Base-by-base conservation (phyloP, 371 early-diverging fungal genomes). In the Lichtheimia hyalospora region DNA sequence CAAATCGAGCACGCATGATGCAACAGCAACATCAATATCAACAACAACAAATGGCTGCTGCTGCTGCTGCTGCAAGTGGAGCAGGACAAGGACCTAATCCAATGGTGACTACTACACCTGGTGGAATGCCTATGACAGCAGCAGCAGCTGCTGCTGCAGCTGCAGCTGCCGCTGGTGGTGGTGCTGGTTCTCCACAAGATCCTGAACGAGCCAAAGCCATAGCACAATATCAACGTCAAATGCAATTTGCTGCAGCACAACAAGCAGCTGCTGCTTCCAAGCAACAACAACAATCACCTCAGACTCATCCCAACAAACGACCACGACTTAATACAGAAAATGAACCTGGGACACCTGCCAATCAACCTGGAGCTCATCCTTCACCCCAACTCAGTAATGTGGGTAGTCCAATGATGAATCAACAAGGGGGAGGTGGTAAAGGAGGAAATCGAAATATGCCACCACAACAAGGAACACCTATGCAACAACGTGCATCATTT, bases 361-460 rank as follows among this genome's bases (percentile, higher is more conserved):
- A 34, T 34, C 34, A 34, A 34, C 34, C 34, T 34, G 34, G 34
- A 8, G 34, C 34, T 8, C 63, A 53, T 41, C 18, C 46, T 21
- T 75, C 75, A 0, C 75, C 75, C 40, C 75, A 69, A 42, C 54
- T 70, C 27, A 65, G 63, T 7, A 71, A 66, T 50, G 67, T 61
- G 14, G 57, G 57, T 46, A 74, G 71, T 44, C 64, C 64, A 4
- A 34, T 34, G 34, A 34, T 34, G 34, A 34, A 34, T 34, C 34
- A 34, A 10, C 34, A 34, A 34, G 34, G 34, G 6, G 34, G 34
- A 34, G 34, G 34, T 34, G 34, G 34, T 34, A 34, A 34, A 34
- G 34, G 34, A 34, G 34, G 34, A 34, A 10, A 10, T 34, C 6
- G 34, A 4, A 34, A 34, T 8, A 34, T 34, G 34, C 34, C 34